Percentiles rank a stretch among this genome's conserved stretches.
Evolutionary conservation across 805 yeast genomes (phyloP).

Genomic region (Candida nonsorbophila): DNA sequence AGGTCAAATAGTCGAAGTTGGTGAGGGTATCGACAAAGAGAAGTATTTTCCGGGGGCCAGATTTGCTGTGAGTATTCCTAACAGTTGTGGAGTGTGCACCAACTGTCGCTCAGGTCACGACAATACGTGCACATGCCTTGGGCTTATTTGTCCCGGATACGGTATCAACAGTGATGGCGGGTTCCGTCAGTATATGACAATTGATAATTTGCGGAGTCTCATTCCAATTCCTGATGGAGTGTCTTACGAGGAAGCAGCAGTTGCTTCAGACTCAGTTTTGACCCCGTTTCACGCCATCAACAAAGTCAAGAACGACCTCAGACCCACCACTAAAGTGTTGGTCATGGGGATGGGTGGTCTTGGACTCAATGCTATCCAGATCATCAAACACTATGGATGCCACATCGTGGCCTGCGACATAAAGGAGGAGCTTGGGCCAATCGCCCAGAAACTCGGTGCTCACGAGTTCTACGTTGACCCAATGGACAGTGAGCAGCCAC

Average conservation of each 20-base stretch:
- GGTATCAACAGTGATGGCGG: slow-evolving; percentile 38
- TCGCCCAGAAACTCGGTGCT: slow-evolving; percentile 35
- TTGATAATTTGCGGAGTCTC: slow-evolving; percentile 27
- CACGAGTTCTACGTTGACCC: slow-evolving; percentile 33
- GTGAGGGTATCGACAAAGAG: slow-evolving; percentile 17
- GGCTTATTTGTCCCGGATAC: slow-evolving; percentile 22
- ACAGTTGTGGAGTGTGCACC: slow-evolving; percentile 30
- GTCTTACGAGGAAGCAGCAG: slow-evolving; percentile 33
- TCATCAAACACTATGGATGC: slow-evolving; percentile 26
- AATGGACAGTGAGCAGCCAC: slow-evolving; percentile 16
- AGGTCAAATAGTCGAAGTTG: slow-evolving; percentile 29
- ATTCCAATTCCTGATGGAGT: slow-evolving; percentile 37
- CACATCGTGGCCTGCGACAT: slow-evolving; percentile 28
- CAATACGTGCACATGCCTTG: slow-evolving; percentile 19
- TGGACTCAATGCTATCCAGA: slow-evolving; percentile 40
- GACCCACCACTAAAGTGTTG: slow-evolving; percentile 31
- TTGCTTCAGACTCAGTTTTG: slow-evolving; percentile 37
- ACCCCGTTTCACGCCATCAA: slow-evolving; percentile 39
- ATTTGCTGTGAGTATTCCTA: slow-evolving; percentile 21
- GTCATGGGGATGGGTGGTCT: slow-evolving; percentile 40
- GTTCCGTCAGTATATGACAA: slow-evolving; percentile 32
- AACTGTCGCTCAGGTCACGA: slow-evolving; percentile 32
- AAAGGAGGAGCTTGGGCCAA: slow-evolving; percentile 17
- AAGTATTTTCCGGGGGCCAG: slow-evolving; percentile 24
- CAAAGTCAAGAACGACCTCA: slow-evolving; percentile 20